Percentiles rank a stretch among this genome's conserved stretches.
phyloP scores from a whole-genome alignment of 225 moss, liverwort and hornwort species.

The Thuidium tamariscinum region DNA sequence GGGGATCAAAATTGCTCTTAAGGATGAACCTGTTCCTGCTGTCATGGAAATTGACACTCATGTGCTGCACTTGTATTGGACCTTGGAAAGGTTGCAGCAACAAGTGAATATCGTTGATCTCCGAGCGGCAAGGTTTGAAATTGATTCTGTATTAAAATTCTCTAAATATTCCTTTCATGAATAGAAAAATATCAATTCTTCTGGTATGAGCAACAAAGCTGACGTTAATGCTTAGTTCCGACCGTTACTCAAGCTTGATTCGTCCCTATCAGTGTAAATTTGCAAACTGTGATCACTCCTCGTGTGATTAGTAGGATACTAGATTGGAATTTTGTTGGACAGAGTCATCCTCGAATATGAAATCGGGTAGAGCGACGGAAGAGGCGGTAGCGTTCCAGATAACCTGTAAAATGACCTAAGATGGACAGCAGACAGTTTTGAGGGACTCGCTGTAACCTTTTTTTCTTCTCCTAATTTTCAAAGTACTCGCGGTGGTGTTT shows the following conservation, averaged over 20 bases:
- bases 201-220: background rate
- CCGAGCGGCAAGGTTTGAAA: constrained; percentile 45
- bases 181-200: background rate
- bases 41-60: constrained; percentile 61
- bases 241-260: background rate
- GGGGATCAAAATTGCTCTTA: constrained; percentile 86
- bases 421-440: background rate
- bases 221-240: background rate
- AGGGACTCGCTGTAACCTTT: background rate
- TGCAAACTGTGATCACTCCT: background rate
- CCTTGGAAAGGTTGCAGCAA: constrained; percentile 76
- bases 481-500: background rate
- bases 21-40: constrained; percentile 36
- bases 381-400: background rate
- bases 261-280: background rate
- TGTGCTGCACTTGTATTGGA: constrained; percentile 73
- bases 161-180: background rate
- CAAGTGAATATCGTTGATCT: constrained; percentile 51
- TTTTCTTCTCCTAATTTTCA: background rate
- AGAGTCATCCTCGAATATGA: background rate
- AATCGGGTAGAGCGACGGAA: background rate
- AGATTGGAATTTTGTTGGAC: background rate
- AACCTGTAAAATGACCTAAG: background rate
- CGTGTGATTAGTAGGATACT: background rate
- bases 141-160: background rate